These are phyloP conservation scores for Phalaenopsis aphrodite DNA, from an alignment of 106 monocot genomes.

Conservation along the genomic window DNA sequence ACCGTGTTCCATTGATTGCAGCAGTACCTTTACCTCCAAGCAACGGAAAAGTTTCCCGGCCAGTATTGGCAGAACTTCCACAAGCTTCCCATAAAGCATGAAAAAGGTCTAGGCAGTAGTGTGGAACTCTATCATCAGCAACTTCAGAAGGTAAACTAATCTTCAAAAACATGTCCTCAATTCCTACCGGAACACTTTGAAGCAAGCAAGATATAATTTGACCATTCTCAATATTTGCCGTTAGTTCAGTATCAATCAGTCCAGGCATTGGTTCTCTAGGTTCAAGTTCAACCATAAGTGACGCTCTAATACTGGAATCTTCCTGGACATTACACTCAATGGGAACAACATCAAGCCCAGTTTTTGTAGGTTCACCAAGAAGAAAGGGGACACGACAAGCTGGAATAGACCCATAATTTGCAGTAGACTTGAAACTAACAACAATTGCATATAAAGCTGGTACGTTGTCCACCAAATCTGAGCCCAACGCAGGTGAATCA, in stretches of 20 bases:
- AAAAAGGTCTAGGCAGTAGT: slow-evolving; percentile 58
- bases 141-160: slow-evolving; percentile 42
- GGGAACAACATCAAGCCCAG: slow-evolving; percentile 38
- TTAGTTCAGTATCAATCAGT: slow-evolving; percentile 46
- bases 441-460: slow-evolving; percentile 76
- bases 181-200: slow-evolving; percentile 57
- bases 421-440: slow-evolving; percentile 58
- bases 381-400: slow-evolving; percentile 72
- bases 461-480: slow-evolving; percentile 31
- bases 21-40: slow-evolving; percentile 70
- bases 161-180: slow-evolving; percentile 95
- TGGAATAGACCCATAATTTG: slow-evolving; percentile 70
- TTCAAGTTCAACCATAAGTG: slow-evolving; percentile 60
- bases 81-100: slow-evolving; percentile 96
- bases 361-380: slow-evolving; percentile 50
- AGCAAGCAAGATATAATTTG: slow-evolving; percentile 63
- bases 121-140: slow-evolving; percentile 17
- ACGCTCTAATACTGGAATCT: slow-evolving; percentile 27
- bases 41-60: slow-evolving; percentile 64
- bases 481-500: slow-evolving; percentile 18
- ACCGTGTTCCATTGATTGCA: slow-evolving; percentile 71
- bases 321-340: slow-evolving; percentile 14
- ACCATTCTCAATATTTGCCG: slow-evolving; percentile 72
- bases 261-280: slow-evolving; percentile 86
- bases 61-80: slow-evolving; percentile 48